Evolutionary conservation across 202 grass and related monocot species (phyloP).

Genomic region (Carex sylvatica): DNA sequence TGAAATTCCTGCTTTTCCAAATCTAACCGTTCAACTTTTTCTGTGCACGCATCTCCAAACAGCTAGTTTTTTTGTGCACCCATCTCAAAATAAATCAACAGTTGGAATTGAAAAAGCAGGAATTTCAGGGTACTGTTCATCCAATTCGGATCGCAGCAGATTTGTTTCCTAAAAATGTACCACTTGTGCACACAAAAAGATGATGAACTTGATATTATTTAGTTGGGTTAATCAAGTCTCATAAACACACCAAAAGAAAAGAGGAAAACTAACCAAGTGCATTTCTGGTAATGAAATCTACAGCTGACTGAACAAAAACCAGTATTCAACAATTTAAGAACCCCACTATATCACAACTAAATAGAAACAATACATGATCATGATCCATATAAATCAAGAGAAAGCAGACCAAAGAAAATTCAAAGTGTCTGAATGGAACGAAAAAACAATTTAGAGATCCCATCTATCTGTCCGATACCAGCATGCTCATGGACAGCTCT

Average conservation of each 20-base stretch:
- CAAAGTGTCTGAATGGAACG: neutral
- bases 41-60: no score
- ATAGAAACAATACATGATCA: slow-evolving; percentile 4
- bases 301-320: neutral
- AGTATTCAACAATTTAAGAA: slow-evolving; percentile 6
- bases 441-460: neutral
- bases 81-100: no score
- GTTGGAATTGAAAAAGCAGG: no score
- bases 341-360: slow-evolving; percentile 10
- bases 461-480: slow-evolving; percentile 16
- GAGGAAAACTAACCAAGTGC: neutral
- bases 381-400: slow-evolving; percentile 1
- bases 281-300: slow-evolving; percentile 19
- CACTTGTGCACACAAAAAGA: neutral
- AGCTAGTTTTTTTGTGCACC: no score
- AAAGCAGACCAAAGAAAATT: slow-evolving; percentile 1
- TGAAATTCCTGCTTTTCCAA: no score
- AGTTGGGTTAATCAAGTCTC: neutral
- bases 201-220: neutral
- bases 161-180: no score
- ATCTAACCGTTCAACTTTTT: no score
- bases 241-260: neutral
- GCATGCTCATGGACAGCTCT: neutral
- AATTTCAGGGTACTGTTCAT: no score
- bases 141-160: no score